A percentile compares a stretch with the other conserved stretches of the same genome.
Evolutionary conservation across 2,329 filamentous ascomycete genomes (phyloP).

Genomic region (Colletotrichum lentis): DNA sequence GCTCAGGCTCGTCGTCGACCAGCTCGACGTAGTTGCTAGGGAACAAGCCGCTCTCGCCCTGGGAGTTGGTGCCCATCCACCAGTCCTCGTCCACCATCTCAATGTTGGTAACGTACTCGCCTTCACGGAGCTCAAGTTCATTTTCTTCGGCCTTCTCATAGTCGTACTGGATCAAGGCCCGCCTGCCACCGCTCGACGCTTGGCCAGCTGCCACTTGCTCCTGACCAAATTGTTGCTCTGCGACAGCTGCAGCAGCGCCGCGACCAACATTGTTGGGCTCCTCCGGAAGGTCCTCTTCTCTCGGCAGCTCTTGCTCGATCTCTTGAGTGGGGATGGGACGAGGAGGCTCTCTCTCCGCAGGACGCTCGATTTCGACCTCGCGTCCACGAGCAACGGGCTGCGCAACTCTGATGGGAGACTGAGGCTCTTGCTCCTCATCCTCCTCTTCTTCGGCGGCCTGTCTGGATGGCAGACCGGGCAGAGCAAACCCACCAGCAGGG

Average conservation of each 20-base stretch:
- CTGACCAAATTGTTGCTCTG: slow-evolving; percentile 55
- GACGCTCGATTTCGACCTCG: slow-evolving; percentile 61
- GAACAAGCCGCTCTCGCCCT: slow-evolving; percentile 88
- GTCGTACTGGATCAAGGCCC: slow-evolving; percentile 87
- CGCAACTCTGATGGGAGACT: slow-evolving; percentile 85
- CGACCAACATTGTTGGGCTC: slow-evolving; percentile 67
- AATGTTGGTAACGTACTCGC: slow-evolving; percentile 87
- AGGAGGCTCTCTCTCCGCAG: slow-evolving; percentile 59
- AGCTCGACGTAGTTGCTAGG: slow-evolving; percentile 97
- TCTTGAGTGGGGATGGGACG: slow-evolving; percentile 70
- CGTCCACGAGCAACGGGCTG: slow-evolving; percentile 79
- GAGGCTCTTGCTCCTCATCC: slow-evolving; percentile 62
- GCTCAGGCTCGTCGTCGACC: slow-evolving; percentile 67
- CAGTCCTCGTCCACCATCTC: slow-evolving; percentile 98
- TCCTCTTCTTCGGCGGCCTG: slow-evolving; percentile 64
- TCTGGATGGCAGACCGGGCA: slow-evolving; percentile 77
- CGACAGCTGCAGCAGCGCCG: slow-evolving; percentile 64
- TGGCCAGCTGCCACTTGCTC: slow-evolving; percentile 49
- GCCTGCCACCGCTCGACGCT: slow-evolving; percentile 62
- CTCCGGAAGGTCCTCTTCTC: slow-evolving; percentile 70
- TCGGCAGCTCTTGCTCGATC: slow-evolving; percentile 68
- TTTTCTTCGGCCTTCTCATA: slow-evolving; percentile 99
- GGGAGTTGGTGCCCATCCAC: slow-evolving; percentile 94
- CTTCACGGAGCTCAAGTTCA: slow-evolving; percentile 89
- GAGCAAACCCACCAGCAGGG: slow-evolving; percentile 77